Base-by-base conservation (phyloP, 225 moss, liverwort and hornwort species). In the Rhytidiadelphus loreus region DNA sequence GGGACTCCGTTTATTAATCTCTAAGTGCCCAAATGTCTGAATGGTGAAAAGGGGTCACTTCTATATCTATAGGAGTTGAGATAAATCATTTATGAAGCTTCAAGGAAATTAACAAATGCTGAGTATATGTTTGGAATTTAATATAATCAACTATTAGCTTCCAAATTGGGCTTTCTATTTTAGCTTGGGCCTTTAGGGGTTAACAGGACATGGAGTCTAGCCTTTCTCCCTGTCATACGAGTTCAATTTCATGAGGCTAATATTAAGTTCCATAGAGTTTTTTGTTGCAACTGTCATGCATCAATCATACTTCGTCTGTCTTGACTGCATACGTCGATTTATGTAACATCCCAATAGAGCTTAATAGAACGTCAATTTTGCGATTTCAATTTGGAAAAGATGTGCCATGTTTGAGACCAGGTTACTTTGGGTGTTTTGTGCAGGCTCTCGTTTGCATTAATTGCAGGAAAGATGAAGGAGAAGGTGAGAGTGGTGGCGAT, bases 361-460 rank as follows among this genome's bases (percentile, higher is more conserved):
- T 80, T 41, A 65, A 13, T 41, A n/a, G 78, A 57, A 43, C 43
- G 25, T 68, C 52, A 79, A 52, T 86, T 82, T 59, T 82, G 77
- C 37, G 41, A 73, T 59, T 44, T 65, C 16, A 35, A 16, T 18
- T 57, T 85, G 63, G 23, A 61, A 64, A 77, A 83, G 50, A 26
- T 12, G 62, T 75, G 73, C n/a, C 68, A 66, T 59, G 66, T 52
- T 79, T 72, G 50, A 86, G 70, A 55, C 44, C 32, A 57, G 53
- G 56, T 70, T 75, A 24, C 37, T 39, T 43, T 79, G 71, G 59
- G n/a, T 86, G 91, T 73, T 83, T 66, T 88, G 83, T 55, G 90
- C 93, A 99, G 99, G 74, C 93, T 99, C 75, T 99, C 99, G 29
- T 99, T 99, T 89, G 97, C 96, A 82, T 91, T 97, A 88, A 95